Evolutionary conservation across 2,329 filamentous ascomycete species (phyloP), one percentile per base, ranked within the genome.

Genomic region (Sclerotinia trifoliorum): DNA sequence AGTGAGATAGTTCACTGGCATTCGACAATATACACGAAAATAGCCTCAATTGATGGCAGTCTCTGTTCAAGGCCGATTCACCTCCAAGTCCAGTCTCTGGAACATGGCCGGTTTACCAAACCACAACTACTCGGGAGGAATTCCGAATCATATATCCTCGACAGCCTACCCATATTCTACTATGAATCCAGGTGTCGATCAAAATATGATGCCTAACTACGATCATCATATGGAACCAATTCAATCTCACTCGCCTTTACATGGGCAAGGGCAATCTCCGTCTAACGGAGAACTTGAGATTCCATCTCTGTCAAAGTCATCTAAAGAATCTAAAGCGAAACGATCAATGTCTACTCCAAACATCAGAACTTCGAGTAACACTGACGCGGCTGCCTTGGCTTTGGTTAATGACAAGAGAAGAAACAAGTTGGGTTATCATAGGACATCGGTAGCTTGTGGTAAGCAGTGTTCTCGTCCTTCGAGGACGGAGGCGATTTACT

Each of bases 361-460:
- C 75, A 79, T 82, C 70, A 80, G 80, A 71, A 79, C 79, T 62
- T 79, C 81, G 72, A 75, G 78, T 75, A 70, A 76, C 70, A 69
- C 74, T 55, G 74, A 78, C 68, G 73, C 73, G 65, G 70, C 78
- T 74, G 73, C 74, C 66, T 65, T 77, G 57, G 71, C 77, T 58
- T 49, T 77, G 54, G 77, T 78, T 51, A 83, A 85, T 48, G 86
- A 90, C 74, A 91, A 90, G 78, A 87, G 88, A 77, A 88, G 94
- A 77, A 97, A 97, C 79, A 97, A 96, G 80, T 84, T 98, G 70
- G 94, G 94, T 51, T 98, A 98, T 78, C 94, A 97, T 81, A 88
- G 94, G 76, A 97, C 93, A 48, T 96, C 94, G 56, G 92, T 97
- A 74, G 95, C 94, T 74, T 98, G 94, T 82, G 91, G 94, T 98